Evolutionary conservation across 2,329 filamentous ascomycete species (phyloP).

Genomic region (Phyllosticta paracitricarpa): DNA sequence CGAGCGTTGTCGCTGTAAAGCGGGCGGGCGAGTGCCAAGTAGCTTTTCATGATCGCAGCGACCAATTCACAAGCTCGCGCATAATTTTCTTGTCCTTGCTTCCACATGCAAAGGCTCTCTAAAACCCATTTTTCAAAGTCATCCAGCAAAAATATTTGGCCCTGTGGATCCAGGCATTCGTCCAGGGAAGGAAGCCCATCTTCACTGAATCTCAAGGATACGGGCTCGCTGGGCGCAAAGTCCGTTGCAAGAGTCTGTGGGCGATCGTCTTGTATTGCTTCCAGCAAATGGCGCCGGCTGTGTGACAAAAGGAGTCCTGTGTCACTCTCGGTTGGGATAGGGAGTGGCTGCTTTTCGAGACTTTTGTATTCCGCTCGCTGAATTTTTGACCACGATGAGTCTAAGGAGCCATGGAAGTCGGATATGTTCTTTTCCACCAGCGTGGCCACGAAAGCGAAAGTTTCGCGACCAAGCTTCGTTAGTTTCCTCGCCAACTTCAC

Average conservation of each 20-base stretch:
- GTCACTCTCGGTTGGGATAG: background rate
- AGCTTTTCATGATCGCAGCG: slow-evolving; percentile 13
- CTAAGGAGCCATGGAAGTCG: background rate
- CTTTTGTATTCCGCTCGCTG: background rate
- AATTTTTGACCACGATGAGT: background rate
- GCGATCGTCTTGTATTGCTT: background rate
- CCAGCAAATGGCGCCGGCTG: background rate
- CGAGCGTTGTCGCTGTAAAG: slow-evolving; percentile 36
- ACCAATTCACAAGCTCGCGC: slow-evolving; percentile 19
- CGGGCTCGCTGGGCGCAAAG: background rate
- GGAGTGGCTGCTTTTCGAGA: background rate
- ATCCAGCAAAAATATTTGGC: slow-evolving; percentile 20
- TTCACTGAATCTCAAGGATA: slow-evolving; percentile 2
- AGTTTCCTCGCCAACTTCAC: slow-evolving; percentile 16
- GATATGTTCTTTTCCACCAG: background rate
- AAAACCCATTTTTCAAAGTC: slow-evolving; percentile 44
- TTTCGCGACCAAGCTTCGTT: background rate
- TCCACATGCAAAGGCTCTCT: slow-evolving; percentile 31
- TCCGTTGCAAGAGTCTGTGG: background rate
- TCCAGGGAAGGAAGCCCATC: slow-evolving; percentile 10
- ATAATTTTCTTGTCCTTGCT: slow-evolving; percentile 17
- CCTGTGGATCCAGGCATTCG: background rate
- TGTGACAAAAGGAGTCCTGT: background rate
- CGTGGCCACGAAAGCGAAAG: background rate
- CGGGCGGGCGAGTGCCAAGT: slow-evolving; percentile 8